Evolutionary conservation across 2,329 filamentous ascomycete genomes (phyloP).

Genomic region (Neocatenulostroma microsporum): DNA sequence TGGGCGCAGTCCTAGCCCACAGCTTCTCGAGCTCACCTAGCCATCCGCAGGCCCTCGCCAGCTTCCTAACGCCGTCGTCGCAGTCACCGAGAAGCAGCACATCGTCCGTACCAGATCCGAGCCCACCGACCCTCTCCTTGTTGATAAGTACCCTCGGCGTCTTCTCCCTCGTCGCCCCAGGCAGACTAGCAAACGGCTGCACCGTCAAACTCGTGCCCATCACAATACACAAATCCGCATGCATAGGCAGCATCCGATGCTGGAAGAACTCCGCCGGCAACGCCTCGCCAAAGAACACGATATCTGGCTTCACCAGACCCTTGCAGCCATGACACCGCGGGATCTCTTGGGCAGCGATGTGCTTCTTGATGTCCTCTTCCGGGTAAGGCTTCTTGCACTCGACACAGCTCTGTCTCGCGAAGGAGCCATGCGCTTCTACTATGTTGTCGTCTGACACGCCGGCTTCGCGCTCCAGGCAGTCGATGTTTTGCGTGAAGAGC

Average conservation of each 20-base stretch:
- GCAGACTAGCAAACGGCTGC: constrained; percentile 80
- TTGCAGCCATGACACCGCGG: constrained; percentile 64
- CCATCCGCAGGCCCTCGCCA: constrained; percentile 81
- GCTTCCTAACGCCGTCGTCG: constrained; percentile 67
- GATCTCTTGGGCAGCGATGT: constrained; percentile 59
- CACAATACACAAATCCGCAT: constrained; percentile 71
- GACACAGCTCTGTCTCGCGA: constrained; percentile 83
- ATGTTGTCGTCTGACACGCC: constrained; percentile 76
- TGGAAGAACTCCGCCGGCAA: constrained; percentile 59
- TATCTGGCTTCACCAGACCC: constrained; percentile 85
- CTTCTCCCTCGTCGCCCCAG: constrained; percentile 52
- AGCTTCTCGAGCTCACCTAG: constrained; percentile 67
- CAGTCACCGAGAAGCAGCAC: constrained; percentile 77
- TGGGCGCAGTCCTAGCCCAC: constrained; percentile 61
- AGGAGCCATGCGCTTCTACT: constrained; percentile 91
- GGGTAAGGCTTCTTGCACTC: constrained; percentile 71
- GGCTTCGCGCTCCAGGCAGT: constrained; percentile 82
- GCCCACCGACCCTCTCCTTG: constrained; percentile 67
- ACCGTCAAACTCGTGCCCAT: constrained; percentile 85
- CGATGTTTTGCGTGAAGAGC: constrained; percentile 96
- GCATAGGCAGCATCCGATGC: constrained; percentile 47
- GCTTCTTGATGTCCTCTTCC: constrained; percentile 62
- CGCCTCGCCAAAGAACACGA: constrained; percentile 84
- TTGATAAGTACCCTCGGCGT: constrained; percentile 82
- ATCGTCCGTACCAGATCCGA: constrained; percentile 74